These are phyloP conservation scores for Plasmodium malariae DNA, from an alignment of 169 alveolate genomes.

Conservation along the genomic window DNA sequence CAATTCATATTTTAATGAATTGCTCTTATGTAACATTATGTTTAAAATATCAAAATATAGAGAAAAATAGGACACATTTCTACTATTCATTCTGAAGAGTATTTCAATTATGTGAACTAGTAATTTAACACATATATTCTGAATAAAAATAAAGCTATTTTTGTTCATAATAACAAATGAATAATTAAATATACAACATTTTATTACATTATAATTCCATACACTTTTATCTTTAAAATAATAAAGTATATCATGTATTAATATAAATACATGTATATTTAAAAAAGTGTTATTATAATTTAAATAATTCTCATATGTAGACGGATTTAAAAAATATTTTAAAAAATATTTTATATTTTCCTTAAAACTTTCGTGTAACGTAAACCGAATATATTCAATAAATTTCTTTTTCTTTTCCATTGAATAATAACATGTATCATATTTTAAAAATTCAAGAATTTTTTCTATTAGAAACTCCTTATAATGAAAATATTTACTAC, in stretches of 20 bases:
- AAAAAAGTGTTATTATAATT: constrained; percentile 3
- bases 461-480: constrained; percentile 48
- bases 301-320: constrained; percentile 14
- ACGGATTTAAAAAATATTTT: constrained; percentile 41
- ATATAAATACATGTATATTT: constrained; percentile 25
- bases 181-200: constrained; percentile 42
- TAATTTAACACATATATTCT: constrained; percentile 53
- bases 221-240: constrained; percentile 61
- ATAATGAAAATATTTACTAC: constrained; percentile 22
- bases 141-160: constrained; percentile 36
- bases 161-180: constrained; percentile 28
- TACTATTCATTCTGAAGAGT: constrained; percentile 32
- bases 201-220: constrained; percentile 55
- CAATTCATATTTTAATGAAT: constrained; percentile 58
- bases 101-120: constrained; percentile 34
- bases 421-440: constrained; percentile 34
- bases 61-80: constrained; percentile 17
- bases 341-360: constrained; percentile 51
- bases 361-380: constrained; percentile 45
- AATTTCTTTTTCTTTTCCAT: constrained; percentile 31
- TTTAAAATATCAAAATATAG: constrained; percentile 57
- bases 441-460: constrained; percentile 45
- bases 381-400: constrained; percentile 36
- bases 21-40: constrained; percentile 41
- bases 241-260: constrained; percentile 51